phyloP scores from a whole-genome alignment of 305 asterid genomes.

The Fraxinus velutina region DNA sequence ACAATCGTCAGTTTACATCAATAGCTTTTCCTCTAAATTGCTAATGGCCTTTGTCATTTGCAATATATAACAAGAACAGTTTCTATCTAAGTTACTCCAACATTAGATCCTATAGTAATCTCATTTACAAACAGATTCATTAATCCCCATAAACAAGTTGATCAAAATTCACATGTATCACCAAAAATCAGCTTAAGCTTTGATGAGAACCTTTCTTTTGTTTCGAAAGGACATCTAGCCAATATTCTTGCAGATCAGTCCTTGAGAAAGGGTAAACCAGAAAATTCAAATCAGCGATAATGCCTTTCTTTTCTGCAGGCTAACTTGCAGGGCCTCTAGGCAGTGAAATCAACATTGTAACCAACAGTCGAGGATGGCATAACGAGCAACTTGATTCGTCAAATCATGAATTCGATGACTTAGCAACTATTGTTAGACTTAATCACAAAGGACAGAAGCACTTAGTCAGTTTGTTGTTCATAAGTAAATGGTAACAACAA shows the following conservation, averaged over 20 bases:
- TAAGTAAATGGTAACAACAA: not conserved
- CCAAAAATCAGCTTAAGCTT: conserved; percentile 4
- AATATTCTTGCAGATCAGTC: not conserved
- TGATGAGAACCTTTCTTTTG: not conserved
- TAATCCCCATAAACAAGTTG: not conserved
- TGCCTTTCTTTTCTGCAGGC: not conserved
- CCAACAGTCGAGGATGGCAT: not conserved
- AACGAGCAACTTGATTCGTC: not conserved
- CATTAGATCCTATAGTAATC: conserved; percentile 4
- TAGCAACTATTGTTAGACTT: conserved; percentile 1
- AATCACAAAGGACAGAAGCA: not conserved
- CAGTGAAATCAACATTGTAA: not conserved
- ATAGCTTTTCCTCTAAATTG: not conserved
- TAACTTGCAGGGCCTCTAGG: not conserved
- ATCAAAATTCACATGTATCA: not conserved
- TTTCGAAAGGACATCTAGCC: conserved; percentile 5
- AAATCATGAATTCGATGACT: conserved; percentile 9
- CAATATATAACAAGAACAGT: not conserved
- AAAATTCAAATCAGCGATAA: not conserved
- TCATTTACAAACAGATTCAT: conserved; percentile 3
- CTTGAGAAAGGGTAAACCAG: not conserved
- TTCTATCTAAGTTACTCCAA: not conserved
- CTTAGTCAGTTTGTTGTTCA: not conserved
- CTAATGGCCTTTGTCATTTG: not conserved
- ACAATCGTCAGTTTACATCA: not conserved